Percentiles rank a stretch among this genome's conserved stretches.
phyloP scores from a whole-genome alignment of 2,329 filamentous ascomycete genomes.

The Neoarthrinium moseri region DNA sequence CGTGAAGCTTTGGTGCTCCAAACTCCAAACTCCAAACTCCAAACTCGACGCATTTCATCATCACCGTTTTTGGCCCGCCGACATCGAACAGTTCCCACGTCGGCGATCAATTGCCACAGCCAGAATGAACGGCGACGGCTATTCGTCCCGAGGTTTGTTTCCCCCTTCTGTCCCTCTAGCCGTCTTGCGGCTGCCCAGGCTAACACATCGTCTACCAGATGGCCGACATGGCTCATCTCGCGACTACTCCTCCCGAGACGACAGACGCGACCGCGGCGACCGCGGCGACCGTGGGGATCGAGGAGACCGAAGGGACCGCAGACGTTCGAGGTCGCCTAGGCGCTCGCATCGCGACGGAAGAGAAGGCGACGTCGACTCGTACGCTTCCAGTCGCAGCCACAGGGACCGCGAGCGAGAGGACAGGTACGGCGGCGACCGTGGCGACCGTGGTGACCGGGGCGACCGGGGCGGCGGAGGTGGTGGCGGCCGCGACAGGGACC shows the following conservation, averaged over 20 bases:
- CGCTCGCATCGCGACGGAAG: conserved; percentile 69
- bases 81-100: background rate
- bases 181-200: conserved; percentile 20
- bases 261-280: conserved; percentile 37
- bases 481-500: conserved; percentile 49
- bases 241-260: conserved; percentile 52
- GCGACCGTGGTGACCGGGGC: no score
- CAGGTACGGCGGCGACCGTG: conserved; percentile 72
- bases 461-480: conserved; percentile 56
- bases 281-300: conserved; percentile 48
- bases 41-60: no score
- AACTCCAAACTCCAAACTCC: background rate
- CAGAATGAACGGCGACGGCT: conserved; percentile 83
- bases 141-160: conserved; percentile 71
- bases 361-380: conserved; percentile 67
- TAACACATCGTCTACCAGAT: conserved; percentile 29
- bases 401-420: conserved; percentile 93
- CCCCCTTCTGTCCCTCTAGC: conserved; percentile 11
- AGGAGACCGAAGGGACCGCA: conserved; percentile 41
- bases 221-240: conserved; percentile 52
- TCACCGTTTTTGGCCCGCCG: conserved; percentile 1
- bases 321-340: conserved; percentile 61
- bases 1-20: conserved; percentile 12
- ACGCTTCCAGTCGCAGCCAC: conserved; percentile 90
- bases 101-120: conserved; percentile 5